Evolutionary conservation across 148 eudicot species (phyloP), one percentile per base, ranked within the genome.

Genomic region (Rhododendron mucronatum): DNA sequence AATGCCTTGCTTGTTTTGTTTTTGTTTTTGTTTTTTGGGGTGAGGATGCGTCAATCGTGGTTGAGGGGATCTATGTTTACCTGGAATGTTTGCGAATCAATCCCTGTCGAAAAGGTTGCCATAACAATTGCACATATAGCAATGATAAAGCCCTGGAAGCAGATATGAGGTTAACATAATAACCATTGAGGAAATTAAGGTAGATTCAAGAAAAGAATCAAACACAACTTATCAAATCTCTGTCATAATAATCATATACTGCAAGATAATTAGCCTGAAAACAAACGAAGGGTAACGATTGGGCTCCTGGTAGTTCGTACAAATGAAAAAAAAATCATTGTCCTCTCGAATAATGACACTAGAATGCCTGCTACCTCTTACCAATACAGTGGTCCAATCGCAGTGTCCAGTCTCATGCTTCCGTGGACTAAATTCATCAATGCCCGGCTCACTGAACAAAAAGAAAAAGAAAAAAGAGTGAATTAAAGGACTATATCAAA

Each of bases 91-190:
- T 97, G 93, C 16, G 99, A 95, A 86, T 97, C 99, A 63, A 97
- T 90, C 81, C 99, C 98, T 30, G 99, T 97, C 21, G 99, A 97
- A 83, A 97, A 97, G n/a, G 98, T 97, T 81, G 98, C 99, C 90
- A 94, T 93, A 69, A 93, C 98, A 76, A 97, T 94, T 81, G 98
- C 98, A 84, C 91, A 87, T 39, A 97, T 89, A 41, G 93, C 99
- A 88, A 97, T 91, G 79, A 97, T 88, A 88, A 97, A 97, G 88
- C 98, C 96, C 99, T 97, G 89, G 23, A 83, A 86, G 16, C 48
- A 71, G 81, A 20, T 28, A 28, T 11, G 69, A 78, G 3, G 55
- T 10, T 35, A 82, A 53, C 55, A 79, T 33, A 55, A 11, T 26
- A 47, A 47, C 1, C n/a, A 78, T 53, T 63, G 51, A 84, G 10